Evolutionary conservation across 2,329 filamentous ascomycete species (phyloP).

Genomic region (Fusarium sp.): DNA sequence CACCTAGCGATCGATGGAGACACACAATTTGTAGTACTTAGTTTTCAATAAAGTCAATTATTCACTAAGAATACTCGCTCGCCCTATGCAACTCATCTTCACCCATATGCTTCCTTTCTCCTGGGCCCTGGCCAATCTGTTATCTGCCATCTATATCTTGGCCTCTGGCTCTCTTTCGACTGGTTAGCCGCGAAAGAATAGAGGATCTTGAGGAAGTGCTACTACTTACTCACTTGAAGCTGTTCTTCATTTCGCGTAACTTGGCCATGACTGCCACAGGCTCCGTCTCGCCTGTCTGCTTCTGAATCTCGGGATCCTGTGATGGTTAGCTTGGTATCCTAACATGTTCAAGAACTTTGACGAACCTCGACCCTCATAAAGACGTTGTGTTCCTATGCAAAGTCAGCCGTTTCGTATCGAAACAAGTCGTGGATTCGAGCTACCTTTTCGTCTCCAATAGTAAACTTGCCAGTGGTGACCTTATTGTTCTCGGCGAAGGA

Average conservation of each 20-base stretch:
- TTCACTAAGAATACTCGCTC: neutral
- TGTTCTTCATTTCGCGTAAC: conserved; percentile 91
- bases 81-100: neutral
- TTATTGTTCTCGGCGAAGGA: conserved; percentile 80
- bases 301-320: conserved; percentile 83
- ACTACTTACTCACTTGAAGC: conserved; percentile 64
- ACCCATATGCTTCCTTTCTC: neutral
- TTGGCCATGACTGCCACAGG: conserved; percentile 85
- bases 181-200: neutral
- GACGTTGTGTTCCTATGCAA: conserved; percentile 83
- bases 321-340: neutral
- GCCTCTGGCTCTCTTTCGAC: conserved; percentile 34
- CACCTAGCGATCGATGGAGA: conserved; percentile 50
- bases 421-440: conserved; percentile 1
- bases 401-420: neutral
- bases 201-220: neutral
- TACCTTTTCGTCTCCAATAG: conserved; percentile 96
- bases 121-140: neutral
- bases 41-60: neutral
- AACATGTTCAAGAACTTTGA: conserved; percentile 9
- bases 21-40: conserved; percentile 31
- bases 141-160: conserved; percentile 43
- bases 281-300: conserved; percentile 81
- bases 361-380: conserved; percentile 89
- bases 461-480: conserved; percentile 94